Evolutionary conservation across 345 rosid species (phyloP).

Genomic region (Carallia brachiata): DNA sequence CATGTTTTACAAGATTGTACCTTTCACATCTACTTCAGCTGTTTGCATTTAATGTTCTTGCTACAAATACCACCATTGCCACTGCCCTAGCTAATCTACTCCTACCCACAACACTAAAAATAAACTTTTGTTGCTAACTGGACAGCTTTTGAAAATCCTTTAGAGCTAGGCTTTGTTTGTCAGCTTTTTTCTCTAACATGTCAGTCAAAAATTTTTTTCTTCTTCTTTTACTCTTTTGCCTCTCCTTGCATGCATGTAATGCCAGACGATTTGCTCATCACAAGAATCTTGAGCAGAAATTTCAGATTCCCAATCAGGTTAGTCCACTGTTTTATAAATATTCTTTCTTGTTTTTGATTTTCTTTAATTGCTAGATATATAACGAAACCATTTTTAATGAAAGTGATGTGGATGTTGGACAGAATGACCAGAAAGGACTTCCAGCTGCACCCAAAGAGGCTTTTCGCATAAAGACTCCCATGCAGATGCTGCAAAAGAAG

Average conservation of each 20-base stretch:
- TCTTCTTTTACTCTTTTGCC: conserved; percentile 34
- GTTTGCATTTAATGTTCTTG: conserved; percentile 48
- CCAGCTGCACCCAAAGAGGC: conserved; percentile 13
- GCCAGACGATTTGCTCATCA: conserved; percentile 39
- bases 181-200: conserved; percentile 21
- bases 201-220: conserved; percentile 34
- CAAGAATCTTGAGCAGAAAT: conserved; percentile 19
- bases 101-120: neutral
- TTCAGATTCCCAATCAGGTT: conserved; percentile 31
- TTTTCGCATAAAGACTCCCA: conserved; percentile 8
- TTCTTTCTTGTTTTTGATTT: neutral
- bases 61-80: conserved; percentile 17
- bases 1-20: conserved; percentile 41
- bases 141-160: neutral
- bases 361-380: neutral
- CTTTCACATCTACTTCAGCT: conserved; percentile 18
- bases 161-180: neutral
- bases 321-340: neutral
- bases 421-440: conserved; percentile 20
- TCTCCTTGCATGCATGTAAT: conserved; percentile 43
- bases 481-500: conserved; percentile 17
- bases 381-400: neutral
- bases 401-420: neutral
- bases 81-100: neutral
- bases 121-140: neutral